Evolutionary conservation across 306 rosid species (phyloP), one percentile per base, ranked within the genome.

Genomic region (Potentilla sterilis): DNA sequence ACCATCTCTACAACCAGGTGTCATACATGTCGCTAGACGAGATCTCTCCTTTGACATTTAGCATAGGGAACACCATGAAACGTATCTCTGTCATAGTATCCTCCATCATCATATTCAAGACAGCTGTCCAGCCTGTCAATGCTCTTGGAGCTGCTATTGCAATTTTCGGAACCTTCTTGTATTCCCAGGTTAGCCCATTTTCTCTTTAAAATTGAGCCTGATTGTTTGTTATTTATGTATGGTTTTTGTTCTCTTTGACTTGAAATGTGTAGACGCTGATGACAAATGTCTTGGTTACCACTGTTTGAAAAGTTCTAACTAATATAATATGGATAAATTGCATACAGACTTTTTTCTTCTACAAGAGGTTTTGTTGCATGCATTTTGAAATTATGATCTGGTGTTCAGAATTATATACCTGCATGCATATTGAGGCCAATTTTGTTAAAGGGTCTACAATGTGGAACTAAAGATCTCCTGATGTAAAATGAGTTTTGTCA

Each of bases 31-130:
- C 98, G 66, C 82, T 95, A 79, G 98, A 95, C 9, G 83, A 95
- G 91, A 95, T 95, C 79, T 95, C 98, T 78, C 98, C 97, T 55
- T 87, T 95, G 88, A 95, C 98, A 19, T 92, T 95, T 70, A 95
- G 98, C 87, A 47, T 95, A 10, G 98, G 98, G 58, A 95, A 95
- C 89, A 95, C 98, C 86, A 92, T 95, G 98, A 95, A 95, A 81
- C 95, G 98, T 65, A 95, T 95, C 65, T 95, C 98, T 0, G 98
- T 95, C 73, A 95, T 92, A 3, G 97, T 95, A 54, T 92, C 98
- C 67, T 95, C 97, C 49, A 92, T 95, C 83, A 95, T 92, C 82
- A 95, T 95, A 86, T 95, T 95, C 92, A 90, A 40, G 67, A 95
- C 97, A 0, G 97, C 97, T n/a, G 89, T 95, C 84, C 98, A 92